Evolutionary conservation across 2,329 filamentous ascomycete species (phyloP).

Genomic region (Cytospora chrysosperma): DNA sequence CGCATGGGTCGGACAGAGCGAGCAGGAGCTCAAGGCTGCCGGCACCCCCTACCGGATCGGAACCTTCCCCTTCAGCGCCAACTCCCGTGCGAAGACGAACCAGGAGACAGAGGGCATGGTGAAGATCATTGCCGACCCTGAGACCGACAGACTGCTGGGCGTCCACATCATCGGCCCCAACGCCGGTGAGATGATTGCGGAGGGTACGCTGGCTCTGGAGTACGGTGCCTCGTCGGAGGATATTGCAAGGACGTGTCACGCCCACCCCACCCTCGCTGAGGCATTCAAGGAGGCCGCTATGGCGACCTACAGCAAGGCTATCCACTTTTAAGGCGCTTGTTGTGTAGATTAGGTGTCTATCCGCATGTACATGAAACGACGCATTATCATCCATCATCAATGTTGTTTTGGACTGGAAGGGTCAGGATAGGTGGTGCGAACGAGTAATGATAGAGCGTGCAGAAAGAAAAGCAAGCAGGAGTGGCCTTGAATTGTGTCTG

Average conservation of each 20-base stretch:
- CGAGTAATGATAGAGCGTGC: slow-evolving; percentile 22
- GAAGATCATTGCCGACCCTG: slow-evolving; percentile 93
- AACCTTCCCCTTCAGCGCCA: slow-evolving; percentile 95
- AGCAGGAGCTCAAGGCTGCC: slow-evolving; percentile 88
- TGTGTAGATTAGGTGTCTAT: slow-evolving; percentile 16
- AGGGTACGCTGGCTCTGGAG: slow-evolving; percentile 91
- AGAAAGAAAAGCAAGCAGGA: not conserved
- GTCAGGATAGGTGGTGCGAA: slow-evolving; percentile 9
- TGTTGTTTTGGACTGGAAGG: not conserved
- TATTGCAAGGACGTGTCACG: slow-evolving; percentile 91
- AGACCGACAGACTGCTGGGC: slow-evolving; percentile 93
- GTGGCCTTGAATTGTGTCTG: slow-evolving; percentile 2
- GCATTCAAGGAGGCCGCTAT: slow-evolving; percentile 99
- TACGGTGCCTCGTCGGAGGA: slow-evolving; percentile 96
- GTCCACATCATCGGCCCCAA: slow-evolving; percentile 96
- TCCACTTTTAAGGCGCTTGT: slow-evolving; percentile 80
- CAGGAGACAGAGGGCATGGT: slow-evolving; percentile 92
- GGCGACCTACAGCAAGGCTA: slow-evolving; percentile 92
- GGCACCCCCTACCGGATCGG: slow-evolving; percentile 91
- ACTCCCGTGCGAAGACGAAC: slow-evolving; percentile 98
- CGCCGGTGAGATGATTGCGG: slow-evolving; percentile 98
- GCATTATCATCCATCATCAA: slow-evolving; percentile 7
- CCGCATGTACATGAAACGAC: slow-evolving; percentile 19
- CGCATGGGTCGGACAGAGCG: slow-evolving; percentile 96
- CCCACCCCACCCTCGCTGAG: slow-evolving; percentile 92